Conservation (phyloP, 208 protist genomes). For the Wallacemonas sp. region DNA sequence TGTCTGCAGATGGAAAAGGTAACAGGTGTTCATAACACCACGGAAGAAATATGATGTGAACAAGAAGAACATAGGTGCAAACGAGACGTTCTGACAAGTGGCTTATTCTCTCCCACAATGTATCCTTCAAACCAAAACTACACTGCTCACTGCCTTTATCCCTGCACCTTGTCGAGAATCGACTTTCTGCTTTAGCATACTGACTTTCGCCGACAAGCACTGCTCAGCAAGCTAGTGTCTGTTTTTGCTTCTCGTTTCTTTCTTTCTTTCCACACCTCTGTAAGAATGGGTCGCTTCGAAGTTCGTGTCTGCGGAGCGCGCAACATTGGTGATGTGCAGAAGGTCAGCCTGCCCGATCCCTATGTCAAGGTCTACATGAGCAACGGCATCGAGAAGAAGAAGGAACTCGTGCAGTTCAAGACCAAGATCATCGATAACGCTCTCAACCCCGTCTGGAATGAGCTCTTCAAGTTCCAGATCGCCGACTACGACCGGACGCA, state of each 20-base stretch:
- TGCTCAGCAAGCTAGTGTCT: no score
- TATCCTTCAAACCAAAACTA: no score
- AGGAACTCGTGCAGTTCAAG: conserved; percentile 36
- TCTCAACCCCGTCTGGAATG: conserved; percentile 63
- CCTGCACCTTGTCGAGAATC: no score
- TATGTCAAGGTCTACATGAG: conserved; percentile 52
- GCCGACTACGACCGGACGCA: conserved; percentile 50
- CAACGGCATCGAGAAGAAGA: conserved; percentile 33
- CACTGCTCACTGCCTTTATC: no score
- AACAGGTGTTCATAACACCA: no score
- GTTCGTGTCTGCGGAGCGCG: conserved; percentile 65
- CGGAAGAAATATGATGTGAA: no score
- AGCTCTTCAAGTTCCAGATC: conserved; percentile 70
- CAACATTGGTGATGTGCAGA: conserved; percentile 62
- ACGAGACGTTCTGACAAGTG: no score
- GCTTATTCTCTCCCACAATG: no score
- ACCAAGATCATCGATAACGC: conserved; percentile 49
- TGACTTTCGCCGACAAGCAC: no score
- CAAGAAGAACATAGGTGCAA: no score
- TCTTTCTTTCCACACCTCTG: not conserved
- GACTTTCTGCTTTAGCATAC: no score
- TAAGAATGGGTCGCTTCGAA: conserved; percentile 61
- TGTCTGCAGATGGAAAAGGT: no score
- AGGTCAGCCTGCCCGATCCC: conserved; percentile 56
- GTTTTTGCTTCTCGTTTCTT: conserved; percentile 5